Evolutionary conservation across 805 yeast species (phyloP).

Genomic region (Lipomyces starkeyi): DNA sequence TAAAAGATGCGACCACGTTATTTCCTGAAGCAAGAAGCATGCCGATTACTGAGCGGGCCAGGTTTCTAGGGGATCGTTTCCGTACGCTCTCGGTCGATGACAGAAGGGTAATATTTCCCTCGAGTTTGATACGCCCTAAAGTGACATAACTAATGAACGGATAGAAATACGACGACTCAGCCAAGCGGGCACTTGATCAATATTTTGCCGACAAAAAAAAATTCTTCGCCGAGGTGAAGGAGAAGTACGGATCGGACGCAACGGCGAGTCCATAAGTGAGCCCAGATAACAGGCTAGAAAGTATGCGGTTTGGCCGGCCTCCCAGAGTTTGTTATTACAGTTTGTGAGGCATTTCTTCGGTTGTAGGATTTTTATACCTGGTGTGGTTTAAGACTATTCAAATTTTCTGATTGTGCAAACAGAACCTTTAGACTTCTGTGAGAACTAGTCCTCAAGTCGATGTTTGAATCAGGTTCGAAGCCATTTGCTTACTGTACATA

Average conservation of each 20-base stretch:
- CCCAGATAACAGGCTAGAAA: neutral
- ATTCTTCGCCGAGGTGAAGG: neutral
- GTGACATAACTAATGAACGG: neutral
- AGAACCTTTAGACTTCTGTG: neutral
- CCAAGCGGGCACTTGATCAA: neutral
- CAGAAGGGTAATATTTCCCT: neutral
- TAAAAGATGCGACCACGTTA: neutral
- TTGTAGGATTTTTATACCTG: neutral
- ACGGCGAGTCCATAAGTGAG: neutral
- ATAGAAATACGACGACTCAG: slow-evolving; percentile 2
- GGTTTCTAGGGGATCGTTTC: neutral
- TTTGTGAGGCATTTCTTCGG: neutral
- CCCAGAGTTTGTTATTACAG: neutral
- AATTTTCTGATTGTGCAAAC: neutral
- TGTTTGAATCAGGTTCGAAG: neutral
- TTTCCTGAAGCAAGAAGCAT: neutral
- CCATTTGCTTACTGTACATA: neutral
- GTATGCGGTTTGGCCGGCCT: neutral
- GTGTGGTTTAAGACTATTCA: neutral
- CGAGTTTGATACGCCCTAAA: neutral
- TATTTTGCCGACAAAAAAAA: neutral
- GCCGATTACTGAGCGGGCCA: slow-evolving; percentile 9
- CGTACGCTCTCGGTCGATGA: neutral
- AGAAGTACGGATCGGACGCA: neutral
- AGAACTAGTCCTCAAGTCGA: neutral